Base-by-base conservation (phyloP, 371 early-diverging fungal species). In the Chytridium lagenaria region DNA sequence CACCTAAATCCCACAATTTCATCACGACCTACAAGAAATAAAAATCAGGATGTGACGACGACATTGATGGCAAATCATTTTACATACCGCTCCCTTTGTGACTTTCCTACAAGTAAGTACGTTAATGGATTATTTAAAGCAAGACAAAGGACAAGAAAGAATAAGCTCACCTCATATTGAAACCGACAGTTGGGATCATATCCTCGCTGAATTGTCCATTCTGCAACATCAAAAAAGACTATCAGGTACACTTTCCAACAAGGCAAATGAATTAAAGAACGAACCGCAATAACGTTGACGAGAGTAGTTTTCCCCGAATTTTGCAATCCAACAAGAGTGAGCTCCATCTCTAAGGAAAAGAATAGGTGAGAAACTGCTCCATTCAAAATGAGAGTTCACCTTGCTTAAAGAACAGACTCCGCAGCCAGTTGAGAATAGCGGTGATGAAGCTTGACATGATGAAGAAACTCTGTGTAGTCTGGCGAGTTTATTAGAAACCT, bases 1-100 rank as follows among this genome's bases (percentile, higher is more conserved):
- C 99, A 66, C 99, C 99, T 82, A 98, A 91, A 85, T 98, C 99
- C 98, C 99, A 98, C 69, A 98, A 83, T 80, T 98, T 98, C 95
- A 98, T 96, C 12, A 97, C 95, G 50, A 97, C 96, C 78, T 78
- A 59, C 7, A 28, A 59, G 34, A 68, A 1, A 50, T n/a, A n/a
- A n/a, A n/a, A n/a, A n/a, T n/a, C n/a, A n/a, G n/a, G n/a, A n/a
- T n/a, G n/a, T n/a, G n/a, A n/a, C n/a, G n/a, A n/a, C n/a, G n/a
- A n/a, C n/a, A n/a, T n/a, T n/a, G n/a, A n/a, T n/a, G n/a, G n/a
- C n/a, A n/a, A n/a, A n/a, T n/a, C n/a, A n/a, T n/a, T n/a, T 55
- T 2, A 67, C 78, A 28, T 44, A 84, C 85, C 12, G 81, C 73
- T 19, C 85, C 84, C 68, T 86, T 83, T 22, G 84, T 86, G 2